Evolutionary conservation across 805 yeast genomes (phyloP).

Genomic region (Yarrowia deformans): DNA sequence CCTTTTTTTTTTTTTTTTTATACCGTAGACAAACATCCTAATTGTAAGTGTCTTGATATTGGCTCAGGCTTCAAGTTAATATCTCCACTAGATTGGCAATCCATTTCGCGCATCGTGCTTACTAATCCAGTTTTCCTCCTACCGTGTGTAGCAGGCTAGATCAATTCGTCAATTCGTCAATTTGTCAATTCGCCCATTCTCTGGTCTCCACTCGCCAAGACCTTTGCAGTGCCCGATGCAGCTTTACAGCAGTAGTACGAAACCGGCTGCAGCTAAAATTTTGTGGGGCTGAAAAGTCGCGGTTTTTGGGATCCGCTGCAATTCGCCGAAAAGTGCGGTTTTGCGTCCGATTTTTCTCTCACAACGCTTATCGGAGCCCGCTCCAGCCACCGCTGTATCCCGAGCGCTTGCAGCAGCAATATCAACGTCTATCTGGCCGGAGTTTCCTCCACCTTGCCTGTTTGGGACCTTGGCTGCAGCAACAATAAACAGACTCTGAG

Average conservation of each 20-base stretch:
- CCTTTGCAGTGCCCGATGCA: constrained; percentile 2
- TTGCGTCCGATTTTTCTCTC: background rate
- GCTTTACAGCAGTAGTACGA: constrained; percentile 1
- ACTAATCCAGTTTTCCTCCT: too few relatives aligned
- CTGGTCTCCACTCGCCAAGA: constrained; percentile 9
- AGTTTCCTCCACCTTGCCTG: background rate
- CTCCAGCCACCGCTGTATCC: too few relatives aligned
- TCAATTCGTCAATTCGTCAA: too few relatives aligned
- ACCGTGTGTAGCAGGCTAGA: too few relatives aligned
- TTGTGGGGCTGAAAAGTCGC: background rate
- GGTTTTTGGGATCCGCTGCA: too few relatives aligned
- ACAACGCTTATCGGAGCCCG: too few relatives aligned
- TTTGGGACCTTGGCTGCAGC: constrained; percentile 27
- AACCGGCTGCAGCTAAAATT: constrained; percentile 22
- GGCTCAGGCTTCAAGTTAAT: constrained; percentile 1
- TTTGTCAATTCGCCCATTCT: too few relatives aligned
- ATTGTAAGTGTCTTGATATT: too few relatives aligned
- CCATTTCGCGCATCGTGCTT: too few relatives aligned
- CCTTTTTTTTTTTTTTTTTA: too few relatives aligned
- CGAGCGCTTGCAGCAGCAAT: background rate
- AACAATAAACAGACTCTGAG: constrained; percentile 23
- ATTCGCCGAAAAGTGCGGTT: too few relatives aligned
- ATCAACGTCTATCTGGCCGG: background rate
- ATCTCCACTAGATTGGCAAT: background rate
- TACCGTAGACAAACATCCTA: too few relatives aligned